Evolutionary conservation across 805 yeast genomes (phyloP).

Genomic region (Yamadazyma endophytica): DNA sequence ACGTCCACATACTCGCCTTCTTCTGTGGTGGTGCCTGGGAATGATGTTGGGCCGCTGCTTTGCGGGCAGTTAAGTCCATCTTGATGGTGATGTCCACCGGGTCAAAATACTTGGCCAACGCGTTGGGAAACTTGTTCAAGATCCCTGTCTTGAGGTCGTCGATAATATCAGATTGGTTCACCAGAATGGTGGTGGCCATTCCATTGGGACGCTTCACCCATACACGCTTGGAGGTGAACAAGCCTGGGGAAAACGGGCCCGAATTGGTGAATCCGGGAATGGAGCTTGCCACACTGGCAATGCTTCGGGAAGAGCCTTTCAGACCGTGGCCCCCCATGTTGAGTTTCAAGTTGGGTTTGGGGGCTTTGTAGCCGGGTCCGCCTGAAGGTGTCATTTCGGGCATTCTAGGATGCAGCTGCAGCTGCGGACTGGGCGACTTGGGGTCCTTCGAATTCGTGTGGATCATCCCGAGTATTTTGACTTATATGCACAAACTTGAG

Average conservation of each 20-base stretch:
- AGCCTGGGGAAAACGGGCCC: conserved; percentile 13
- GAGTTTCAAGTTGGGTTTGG: conserved; percentile 12
- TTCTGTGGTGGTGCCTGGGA: conserved; percentile 8
- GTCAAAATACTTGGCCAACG: conserved; percentile 57
- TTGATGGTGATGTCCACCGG: conserved; percentile 60
- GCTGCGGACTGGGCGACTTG: conserved; percentile 7
- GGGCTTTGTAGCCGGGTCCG: no score
- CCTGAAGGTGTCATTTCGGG: no score
- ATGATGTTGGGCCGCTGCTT: conserved; percentile 3
- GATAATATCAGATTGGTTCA: conserved; percentile 59
- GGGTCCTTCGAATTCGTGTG: conserved; percentile 3
- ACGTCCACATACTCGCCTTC: conserved; percentile 11
- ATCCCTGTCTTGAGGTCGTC: conserved; percentile 78
- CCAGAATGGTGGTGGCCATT: conserved; percentile 66
- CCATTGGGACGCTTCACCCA: conserved; percentile 53
- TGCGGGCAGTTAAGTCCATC: conserved; percentile 18
- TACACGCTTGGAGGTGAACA: conserved; percentile 33
- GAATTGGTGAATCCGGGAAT: conserved; percentile 9
- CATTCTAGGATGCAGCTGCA: conserved; percentile 1
- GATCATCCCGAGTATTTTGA: no score
- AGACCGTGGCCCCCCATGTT: conserved; percentile 9
- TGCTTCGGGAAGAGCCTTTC: no score
- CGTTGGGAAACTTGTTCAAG: conserved; percentile 61
- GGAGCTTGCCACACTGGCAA: conserved; percentile 8
- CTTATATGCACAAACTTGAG: no score